phyloP scores from a whole-genome alignment of 2,329 filamentous ascomycete species.

The Proliferodiscus dingleyae region DNA sequence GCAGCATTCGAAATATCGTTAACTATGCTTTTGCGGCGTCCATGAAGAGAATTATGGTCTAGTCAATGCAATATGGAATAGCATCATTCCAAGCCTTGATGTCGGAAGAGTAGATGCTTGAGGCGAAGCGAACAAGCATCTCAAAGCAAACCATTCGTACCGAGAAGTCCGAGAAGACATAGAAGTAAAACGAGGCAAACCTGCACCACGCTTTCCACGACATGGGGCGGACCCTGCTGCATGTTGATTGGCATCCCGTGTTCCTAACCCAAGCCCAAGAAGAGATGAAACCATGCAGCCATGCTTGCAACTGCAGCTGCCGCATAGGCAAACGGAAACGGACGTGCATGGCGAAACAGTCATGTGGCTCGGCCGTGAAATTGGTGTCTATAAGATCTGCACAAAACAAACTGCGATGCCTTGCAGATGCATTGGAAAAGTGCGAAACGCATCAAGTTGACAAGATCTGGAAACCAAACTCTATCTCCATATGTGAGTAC shows the following conservation, averaged over 20 bases:
- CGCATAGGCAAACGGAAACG: slow-evolving; percentile 19
- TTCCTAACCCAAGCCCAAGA: slow-evolving; percentile 13
- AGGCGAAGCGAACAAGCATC: neutral
- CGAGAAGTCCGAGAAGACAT: neutral
- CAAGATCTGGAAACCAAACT: slow-evolving; percentile 12
- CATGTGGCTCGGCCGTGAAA: slow-evolving; percentile 18
- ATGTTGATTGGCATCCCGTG: slow-evolving; percentile 18
- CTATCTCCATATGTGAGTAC: slow-evolving; percentile 1
- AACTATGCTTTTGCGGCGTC: neutral
- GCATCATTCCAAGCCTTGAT: slow-evolving; percentile 4
- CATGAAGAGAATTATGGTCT: neutral
- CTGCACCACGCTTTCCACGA: slow-evolving; percentile 7
- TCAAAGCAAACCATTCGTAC: neutral
- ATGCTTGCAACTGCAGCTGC: slow-evolving; percentile 21
- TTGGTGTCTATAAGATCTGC: slow-evolving; percentile 5
- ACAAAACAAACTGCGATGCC: neutral
- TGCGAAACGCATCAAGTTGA: neutral
- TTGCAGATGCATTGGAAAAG: neutral
- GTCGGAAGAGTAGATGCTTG: neutral
- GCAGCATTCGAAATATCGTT: neutral
- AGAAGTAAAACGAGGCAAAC: slow-evolving; percentile 11
- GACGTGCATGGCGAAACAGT: slow-evolving; percentile 15
- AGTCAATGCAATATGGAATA: slow-evolving; percentile 2
- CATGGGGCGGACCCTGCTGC: slow-evolving; percentile 12
- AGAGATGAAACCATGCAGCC: slow-evolving; percentile 4